Percentiles rank a stretch among this genome's conserved stretches.
Evolutionary conservation across 495 filamentous ascomycete genomes (phyloP).

Genomic region (Penicillium samsonianum): DNA sequence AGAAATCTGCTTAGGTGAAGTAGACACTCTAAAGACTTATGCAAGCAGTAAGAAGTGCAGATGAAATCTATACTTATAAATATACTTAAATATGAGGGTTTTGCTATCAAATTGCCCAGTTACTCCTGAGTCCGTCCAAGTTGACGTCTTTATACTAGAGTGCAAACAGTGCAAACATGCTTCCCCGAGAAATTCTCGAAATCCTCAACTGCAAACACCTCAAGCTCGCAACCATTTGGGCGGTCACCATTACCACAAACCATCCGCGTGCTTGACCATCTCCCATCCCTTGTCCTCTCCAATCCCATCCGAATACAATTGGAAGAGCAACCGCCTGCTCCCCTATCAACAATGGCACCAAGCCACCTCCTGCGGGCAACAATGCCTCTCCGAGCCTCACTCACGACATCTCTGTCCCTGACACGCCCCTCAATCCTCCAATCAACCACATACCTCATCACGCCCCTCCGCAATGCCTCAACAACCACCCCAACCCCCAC

Average conservation of each 20-base stretch:
- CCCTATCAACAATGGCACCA: conserved; percentile 32
- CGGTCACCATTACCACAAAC: conserved; percentile 5
- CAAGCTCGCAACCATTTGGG: conserved; percentile 24
- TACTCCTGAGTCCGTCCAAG: neutral
- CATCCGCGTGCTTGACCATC: neutral
- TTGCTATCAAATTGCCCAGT: neutral
- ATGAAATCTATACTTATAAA: neutral
- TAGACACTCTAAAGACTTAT: neutral
- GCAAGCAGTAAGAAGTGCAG: neutral
- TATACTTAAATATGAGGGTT: neutral
- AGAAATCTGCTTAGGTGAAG: neutral
- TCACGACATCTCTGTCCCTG: conserved; percentile 30
- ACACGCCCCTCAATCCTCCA: conserved; percentile 27
- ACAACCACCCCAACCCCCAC: conserved; percentile 23
- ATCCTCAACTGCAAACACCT: conserved; percentile 25
- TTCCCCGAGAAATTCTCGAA: conserved; percentile 41
- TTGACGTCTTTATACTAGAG: neutral
- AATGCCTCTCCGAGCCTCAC: conserved; percentile 38
- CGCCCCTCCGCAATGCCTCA: conserved; percentile 20
- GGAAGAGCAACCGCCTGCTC: neutral
- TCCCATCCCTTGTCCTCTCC: neutral
- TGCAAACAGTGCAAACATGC: conserved; percentile 47
- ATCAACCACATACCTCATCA: conserved; percentile 22
- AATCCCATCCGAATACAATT: neutral
- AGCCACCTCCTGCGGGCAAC: conserved; percentile 40